Evolutionary conservation across 371 early-diverging fungal species (phyloP), one percentile per base, ranked within the genome.

Genomic region (Mortierella sp.): DNA sequence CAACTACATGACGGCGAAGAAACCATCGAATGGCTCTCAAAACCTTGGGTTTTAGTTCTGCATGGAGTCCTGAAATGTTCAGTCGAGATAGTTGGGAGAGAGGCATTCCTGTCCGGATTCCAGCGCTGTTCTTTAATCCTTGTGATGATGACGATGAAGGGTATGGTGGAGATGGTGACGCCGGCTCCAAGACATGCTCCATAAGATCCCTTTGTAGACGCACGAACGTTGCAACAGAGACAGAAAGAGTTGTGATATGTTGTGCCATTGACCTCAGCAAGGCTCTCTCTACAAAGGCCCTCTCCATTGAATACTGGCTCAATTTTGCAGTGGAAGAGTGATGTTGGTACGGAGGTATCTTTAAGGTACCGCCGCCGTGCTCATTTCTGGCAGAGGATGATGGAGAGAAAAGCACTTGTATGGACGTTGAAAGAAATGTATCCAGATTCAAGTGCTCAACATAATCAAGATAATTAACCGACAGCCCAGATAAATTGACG

Each of bases 391-490:
- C 10, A 43, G 63, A 52, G 21, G 43, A 59, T 19, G 62, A 61
- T 2, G 53, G 28, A 13, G 73, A 67, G 24, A 73, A 65, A 32
- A 73, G 66, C n/a, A 53, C 60, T 16, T 58, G 63, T 24, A 67
- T 62, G 11, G 67, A 32, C 5, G 61, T 53, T 0, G 62, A 21
- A 21, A 73, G 63, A 58, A 73, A 73, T 15, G 21, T 33, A 50
- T 73, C 73, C 40, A 73, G 73, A 22, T 73, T 63, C 36, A 73
- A 40, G 24, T 73, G 58, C 21, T 67, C 58, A 11, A 73, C 73
- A 58, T 73, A 73, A 15, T 73, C 67, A 33, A 73, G 73, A 52
- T 73, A 73, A 19, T 73, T 73, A 52, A 73, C 62, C 2, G 62
- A 61, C 0, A 40, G 50, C 22, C 40, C n/a, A 21, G 28, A 21